Base-by-base conservation (phyloP, 1,139 yeast species). In the Trichomonascaceae sp. region DNA sequence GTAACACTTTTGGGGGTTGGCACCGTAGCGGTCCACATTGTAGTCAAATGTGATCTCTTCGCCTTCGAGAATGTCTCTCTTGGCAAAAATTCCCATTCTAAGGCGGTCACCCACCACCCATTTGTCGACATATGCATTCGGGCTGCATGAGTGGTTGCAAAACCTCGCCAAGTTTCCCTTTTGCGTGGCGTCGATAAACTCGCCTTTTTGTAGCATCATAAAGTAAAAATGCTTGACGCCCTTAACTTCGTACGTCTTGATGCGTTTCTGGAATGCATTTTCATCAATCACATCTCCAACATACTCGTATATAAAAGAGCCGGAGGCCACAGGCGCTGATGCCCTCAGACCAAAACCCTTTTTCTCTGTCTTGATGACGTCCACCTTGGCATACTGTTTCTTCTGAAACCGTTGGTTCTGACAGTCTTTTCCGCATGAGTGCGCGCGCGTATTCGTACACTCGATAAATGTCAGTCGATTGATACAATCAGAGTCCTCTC, bases 11-110 rank as follows among this genome's bases (percentile, higher is more conserved):
- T 89, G 97, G 5, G 93, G 85, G 42, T 76, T 77, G 1, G 96
- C 93, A 17, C 98, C 98, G 55, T 85, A 89, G 40, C 98, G 66
- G 57, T 89, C 98, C 17, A 89, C 97, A 51, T 89, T 89, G 56
- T 89, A 89, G 57, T 89, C 95, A 59, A 89, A 87, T 0, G 96
- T 82, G 43, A 89, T 74, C 54, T 89, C 98, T 56, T 89, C 97
- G 31, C 95, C 95, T 37, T 58, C 57, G n/a, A 46, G 38, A 36
- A 89, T 82, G 23, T 64, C 58, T 43, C 93, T 64, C 47, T 80
- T 79, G 35, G 96, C 82, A 55, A 89, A 89, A 16, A 89, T 81
- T 26, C 98, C 98, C 97, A 89, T 89, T 46, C 85, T 69, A 40
- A 84, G 65, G 52, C 81, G 79, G 43, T 80, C 82, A 15, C 87